Conservation (phyloP, 345 rosid genomes). For the Gossypium australe region DNA sequence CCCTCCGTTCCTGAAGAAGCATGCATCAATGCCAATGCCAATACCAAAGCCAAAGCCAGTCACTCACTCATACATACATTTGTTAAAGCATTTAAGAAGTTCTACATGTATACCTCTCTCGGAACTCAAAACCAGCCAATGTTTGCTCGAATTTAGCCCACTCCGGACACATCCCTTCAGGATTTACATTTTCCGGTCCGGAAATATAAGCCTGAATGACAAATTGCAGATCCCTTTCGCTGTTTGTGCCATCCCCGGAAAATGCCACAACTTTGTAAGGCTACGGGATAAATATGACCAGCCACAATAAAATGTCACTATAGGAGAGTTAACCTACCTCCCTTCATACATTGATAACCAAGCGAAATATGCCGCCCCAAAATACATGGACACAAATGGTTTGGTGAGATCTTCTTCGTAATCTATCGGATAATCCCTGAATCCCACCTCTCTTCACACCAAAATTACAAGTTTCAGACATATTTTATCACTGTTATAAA, state of each 20-base stretch:
- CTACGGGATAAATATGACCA: background rate
- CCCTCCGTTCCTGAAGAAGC: constrained; percentile 40
- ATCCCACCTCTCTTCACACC: constrained; percentile 65
- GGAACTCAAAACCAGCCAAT: constrained; percentile 50
- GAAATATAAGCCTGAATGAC: constrained; percentile 67
- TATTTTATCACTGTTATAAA: background rate
- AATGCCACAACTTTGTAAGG: background rate
- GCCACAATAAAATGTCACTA: background rate
- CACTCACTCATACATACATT: background rate
- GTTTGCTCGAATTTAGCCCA: constrained; percentile 87
- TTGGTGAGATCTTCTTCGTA: constrained; percentile 61
- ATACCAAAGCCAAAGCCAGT: background rate
- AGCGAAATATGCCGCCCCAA: constrained; percentile 74
- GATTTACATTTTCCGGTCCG: constrained; percentile 62
- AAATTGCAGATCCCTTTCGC: constrained; percentile 71
- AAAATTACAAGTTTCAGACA: constrained; percentile 9
- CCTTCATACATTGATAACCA: constrained; percentile 87
- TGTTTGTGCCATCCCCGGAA: constrained; percentile 23
- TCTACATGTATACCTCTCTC: constrained; percentile 41
- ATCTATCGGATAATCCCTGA: constrained; percentile 67
- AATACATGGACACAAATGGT: constrained; percentile 89
- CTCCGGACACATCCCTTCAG: constrained; percentile 48
- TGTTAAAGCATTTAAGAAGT: background rate
- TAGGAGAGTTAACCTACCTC: constrained; percentile 38
- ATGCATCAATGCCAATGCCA: background rate